Percentiles rank a stretch among this genome's conserved stretches.
Conservation (phyloP, 208 protist genomes). For the Leptomonas seymouri region DNA sequence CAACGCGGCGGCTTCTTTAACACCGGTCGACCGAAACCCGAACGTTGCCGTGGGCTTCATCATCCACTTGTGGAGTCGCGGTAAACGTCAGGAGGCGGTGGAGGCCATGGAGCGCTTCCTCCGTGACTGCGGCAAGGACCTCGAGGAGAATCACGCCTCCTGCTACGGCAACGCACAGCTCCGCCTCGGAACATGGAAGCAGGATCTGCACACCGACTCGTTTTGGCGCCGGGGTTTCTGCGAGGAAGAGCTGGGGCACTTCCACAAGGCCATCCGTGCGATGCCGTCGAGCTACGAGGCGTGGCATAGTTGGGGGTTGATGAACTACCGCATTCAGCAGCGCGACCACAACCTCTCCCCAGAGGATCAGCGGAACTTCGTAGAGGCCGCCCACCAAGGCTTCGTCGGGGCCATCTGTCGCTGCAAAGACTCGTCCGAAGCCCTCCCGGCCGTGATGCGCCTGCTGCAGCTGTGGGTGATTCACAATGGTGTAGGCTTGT, state of each 20-base stretch:
- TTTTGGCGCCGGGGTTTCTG: conserved; percentile 82
- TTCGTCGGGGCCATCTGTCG: conserved; percentile 98
- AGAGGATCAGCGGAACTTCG: conserved; percentile 77
- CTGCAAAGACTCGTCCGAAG: conserved; percentile 70
- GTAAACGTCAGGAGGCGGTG: conserved; percentile 76
- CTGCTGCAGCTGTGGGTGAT: conserved; percentile 99
- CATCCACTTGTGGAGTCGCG: conserved; percentile 80
- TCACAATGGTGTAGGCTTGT: conserved; percentile 83
- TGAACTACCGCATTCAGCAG: conserved; percentile 96
- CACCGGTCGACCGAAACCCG: conserved; percentile 38
- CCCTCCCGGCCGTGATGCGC: conserved; percentile 97
- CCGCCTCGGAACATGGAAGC: conserved; percentile 86
- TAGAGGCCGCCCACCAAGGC: conserved; percentile 93
- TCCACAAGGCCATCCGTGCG: conserved; percentile 86
- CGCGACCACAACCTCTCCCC: conserved; percentile 77
- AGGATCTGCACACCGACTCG: conserved; percentile 79
- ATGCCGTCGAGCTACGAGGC: conserved; percentile 88
- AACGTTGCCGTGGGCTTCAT: conserved; percentile 81
- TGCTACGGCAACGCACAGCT: conserved; percentile 84
- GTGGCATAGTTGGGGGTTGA: conserved; percentile 98
- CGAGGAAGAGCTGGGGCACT: conserved; percentile 76
- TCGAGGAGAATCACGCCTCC: conserved; percentile 63
- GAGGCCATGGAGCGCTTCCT: conserved; percentile 80
- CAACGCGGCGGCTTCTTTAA: conserved; percentile 4
- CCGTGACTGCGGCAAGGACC: conserved; percentile 42